A percentile compares a stretch with the other conserved stretches of the same genome.
Evolutionary conservation across 2,329 filamentous ascomycete species (phyloP).

Genomic region (Aspergillus costaricaensis): DNA sequence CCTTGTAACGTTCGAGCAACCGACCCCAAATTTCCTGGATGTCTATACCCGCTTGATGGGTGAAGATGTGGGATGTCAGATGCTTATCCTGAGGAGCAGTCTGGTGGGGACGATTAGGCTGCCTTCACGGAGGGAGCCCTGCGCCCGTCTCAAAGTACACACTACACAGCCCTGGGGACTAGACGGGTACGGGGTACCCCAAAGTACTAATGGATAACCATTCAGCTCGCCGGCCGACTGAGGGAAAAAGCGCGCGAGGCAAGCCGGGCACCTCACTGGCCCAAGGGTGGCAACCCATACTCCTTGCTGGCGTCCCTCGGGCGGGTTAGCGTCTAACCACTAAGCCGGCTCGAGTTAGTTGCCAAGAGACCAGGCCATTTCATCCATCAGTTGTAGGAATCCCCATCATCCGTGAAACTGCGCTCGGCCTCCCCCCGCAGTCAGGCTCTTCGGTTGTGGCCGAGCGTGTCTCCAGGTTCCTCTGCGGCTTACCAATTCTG

Average conservation of each 20-base stretch:
- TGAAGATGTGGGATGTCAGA: background rate
- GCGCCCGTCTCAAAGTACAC: background rate
- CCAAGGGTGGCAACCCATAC: background rate
- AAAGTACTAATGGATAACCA: background rate
- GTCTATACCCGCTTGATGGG: background rate
- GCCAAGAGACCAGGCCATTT: background rate
- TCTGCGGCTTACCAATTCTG: background rate
- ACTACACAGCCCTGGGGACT: background rate
- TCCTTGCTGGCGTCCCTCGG: background rate
- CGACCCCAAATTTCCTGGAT: background rate
- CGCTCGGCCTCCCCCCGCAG: background rate
- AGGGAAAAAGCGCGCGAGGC: background rate
- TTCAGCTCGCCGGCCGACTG: background rate
- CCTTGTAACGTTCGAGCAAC: background rate
- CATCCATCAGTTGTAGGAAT: background rate
- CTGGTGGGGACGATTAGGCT: background rate
- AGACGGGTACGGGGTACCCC: background rate
- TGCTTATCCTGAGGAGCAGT: background rate
- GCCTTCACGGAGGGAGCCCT: background rate
- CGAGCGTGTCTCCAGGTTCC: background rate
- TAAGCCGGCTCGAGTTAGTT: background rate
- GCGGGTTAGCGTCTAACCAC: background rate
- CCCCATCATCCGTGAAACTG: background rate
- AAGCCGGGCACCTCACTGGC: background rate
- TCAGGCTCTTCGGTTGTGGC: constrained; percentile 5